phyloP scores from a whole-genome alignment of 108 stramenopile genomes.

The Pseudonitzschia pungens region DNA sequence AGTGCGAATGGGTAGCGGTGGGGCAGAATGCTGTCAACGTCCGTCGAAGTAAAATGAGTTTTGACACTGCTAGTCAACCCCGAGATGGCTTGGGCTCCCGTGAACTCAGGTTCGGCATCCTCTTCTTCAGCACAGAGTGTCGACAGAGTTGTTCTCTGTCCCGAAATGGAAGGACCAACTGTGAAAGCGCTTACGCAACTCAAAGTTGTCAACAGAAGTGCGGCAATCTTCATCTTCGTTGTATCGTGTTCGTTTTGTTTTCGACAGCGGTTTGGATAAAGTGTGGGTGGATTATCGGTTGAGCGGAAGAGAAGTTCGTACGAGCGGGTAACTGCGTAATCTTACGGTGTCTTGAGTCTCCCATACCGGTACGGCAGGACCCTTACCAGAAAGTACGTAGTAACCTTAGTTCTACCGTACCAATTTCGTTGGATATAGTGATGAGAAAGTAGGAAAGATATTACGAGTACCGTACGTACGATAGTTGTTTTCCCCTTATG shows the following conservation, averaged over 20 bases:
- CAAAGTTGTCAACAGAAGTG: slow-evolving; percentile 41
- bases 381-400: too few relatives aligned
- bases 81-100: slow-evolving; percentile 65
- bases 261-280: background rate
- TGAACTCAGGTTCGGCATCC: slow-evolving; percentile 8
- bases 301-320: too few relatives aligned
- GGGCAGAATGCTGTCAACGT: slow-evolving; percentile 90
- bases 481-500: too few relatives aligned
- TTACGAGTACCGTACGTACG: too few relatives aligned
- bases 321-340: too few relatives aligned
- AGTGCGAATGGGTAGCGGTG: slow-evolving; percentile 93
- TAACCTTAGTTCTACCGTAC: too few relatives aligned
- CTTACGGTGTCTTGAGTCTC: too few relatives aligned
- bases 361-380: too few relatives aligned
- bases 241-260: too few relatives aligned
- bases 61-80: slow-evolving; percentile 64
- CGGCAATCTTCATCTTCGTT: slow-evolving; percentile 60
- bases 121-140: slow-evolving; percentile 28
- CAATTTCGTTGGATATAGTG: too few relatives aligned
- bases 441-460: too few relatives aligned
- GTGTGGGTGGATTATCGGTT: too few relatives aligned
- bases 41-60: slow-evolving; percentile 82
- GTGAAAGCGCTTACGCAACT: slow-evolving; percentile 57
- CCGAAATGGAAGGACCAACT: slow-evolving; percentile 8
- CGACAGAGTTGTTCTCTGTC: slow-evolving; percentile 22